Conservation (phyloP, 2,329 filamentous ascomycete genomes). For the Scolecobasidium constrictum region DNA sequence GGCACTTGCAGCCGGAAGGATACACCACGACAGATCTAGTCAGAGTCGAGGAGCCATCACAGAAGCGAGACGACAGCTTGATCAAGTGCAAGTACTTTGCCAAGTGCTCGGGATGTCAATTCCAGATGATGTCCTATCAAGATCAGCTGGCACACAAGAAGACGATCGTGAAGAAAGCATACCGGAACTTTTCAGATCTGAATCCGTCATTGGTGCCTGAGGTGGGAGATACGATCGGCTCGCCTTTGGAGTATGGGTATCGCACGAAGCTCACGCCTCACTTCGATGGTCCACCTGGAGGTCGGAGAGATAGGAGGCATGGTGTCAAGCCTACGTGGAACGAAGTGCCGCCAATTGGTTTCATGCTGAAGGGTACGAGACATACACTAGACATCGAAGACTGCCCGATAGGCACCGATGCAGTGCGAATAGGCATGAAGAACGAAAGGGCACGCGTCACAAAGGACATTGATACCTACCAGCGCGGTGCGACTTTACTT, state of each 20-base stretch:
- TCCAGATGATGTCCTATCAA: conserved; percentile 88
- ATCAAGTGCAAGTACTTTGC: conserved; percentile 80
- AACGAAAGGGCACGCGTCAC: conserved; percentile 68
- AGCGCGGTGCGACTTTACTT: conserved; percentile 75
- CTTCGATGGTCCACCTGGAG: conserved; percentile 65
- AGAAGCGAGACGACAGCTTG: conserved; percentile 63
- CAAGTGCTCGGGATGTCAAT: conserved; percentile 83
- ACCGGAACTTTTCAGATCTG: conserved; percentile 79
- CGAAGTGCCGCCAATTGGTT: conserved; percentile 71
- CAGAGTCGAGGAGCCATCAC: conserved; percentile 61
- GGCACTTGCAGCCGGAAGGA: conserved; percentile 49
- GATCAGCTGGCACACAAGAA: conserved; percentile 81
- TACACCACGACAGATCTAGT: conserved; percentile 78
- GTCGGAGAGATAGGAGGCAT: conserved; percentile 35
- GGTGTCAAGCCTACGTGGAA: conserved; percentile 47
- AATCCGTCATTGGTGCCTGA: conserved; percentile 62
- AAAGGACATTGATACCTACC: conserved; percentile 59
- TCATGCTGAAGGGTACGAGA: conserved; percentile 74
- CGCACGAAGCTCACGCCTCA: conserved; percentile 95
- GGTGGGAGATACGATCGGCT: conserved; percentile 77
- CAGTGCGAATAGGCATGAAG: conserved; percentile 68
- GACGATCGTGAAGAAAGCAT: conserved; percentile 82
- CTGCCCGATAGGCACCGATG: conserved; percentile 86
- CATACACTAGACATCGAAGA: conserved; percentile 90
- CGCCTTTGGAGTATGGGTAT: conserved; percentile 85